phyloP scores from a whole-genome alignment of 805 yeast genomes.

The Kluyveromyces nonfermentans region DNA sequence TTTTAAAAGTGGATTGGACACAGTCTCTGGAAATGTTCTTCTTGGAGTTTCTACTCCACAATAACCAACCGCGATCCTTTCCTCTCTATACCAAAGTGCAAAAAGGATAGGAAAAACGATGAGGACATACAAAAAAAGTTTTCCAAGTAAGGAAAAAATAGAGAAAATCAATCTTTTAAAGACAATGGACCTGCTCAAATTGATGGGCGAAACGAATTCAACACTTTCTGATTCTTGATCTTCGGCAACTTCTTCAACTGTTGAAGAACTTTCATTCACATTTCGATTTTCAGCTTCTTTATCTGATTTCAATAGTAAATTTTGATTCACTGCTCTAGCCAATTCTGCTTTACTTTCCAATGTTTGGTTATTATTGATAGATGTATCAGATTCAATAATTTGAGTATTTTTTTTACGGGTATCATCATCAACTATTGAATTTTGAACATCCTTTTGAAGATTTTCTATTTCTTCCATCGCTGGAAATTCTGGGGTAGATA shows the following conservation, averaged over 20 bases:
- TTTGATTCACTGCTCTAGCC: no score
- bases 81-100: constrained; percentile 56
- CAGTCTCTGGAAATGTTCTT: constrained; percentile 31
- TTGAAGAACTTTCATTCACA: no score
- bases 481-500: constrained; percentile 14
- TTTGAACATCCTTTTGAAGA: constrained; percentile 9
- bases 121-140: constrained; percentile 17
- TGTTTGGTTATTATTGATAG: not conserved
- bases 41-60: constrained; percentile 55
- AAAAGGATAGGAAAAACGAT: constrained; percentile 32
- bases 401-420: not conserved
- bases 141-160: not conserved
- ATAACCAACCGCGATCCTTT: constrained; percentile 55
- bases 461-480: constrained; percentile 13
- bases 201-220: not conserved
- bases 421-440: constrained; percentile 1
- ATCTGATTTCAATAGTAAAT: no score
- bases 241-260: not conserved
- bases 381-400: not conserved
- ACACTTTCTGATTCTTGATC: not conserved
- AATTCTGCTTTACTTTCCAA: no score
- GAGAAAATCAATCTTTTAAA: not conserved
- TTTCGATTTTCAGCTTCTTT: no score
- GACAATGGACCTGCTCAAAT: not conserved
- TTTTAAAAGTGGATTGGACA: constrained; percentile 26